Evolutionary conservation across 2,329 filamentous ascomycete genomes (phyloP), one percentile per base, ranked within the genome.

Genomic region (Neonectria ditissima): DNA sequence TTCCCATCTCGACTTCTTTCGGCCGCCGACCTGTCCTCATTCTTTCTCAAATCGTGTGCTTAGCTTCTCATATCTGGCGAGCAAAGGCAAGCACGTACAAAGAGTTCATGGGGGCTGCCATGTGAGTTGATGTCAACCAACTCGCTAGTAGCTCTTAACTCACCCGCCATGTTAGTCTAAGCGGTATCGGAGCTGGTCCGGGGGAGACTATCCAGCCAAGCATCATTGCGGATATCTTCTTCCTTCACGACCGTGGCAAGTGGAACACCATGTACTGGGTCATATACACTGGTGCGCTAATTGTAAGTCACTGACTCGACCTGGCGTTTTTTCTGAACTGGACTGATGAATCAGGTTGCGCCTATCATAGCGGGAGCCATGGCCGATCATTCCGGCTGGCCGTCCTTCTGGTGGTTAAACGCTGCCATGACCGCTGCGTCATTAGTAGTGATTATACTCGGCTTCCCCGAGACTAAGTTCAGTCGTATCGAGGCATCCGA

Each of bases 251-350:
- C 11, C 57, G 66, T 5, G 65, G 66, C 18, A 68, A 56, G 30
- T 68, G 66, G 66, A 68, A 68, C 22, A 61, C 66, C 4, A 16
- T 68, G 37, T 68, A 68, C 11, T 68, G 65, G 66, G 66, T 68
- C 10, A 20, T 57, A 0, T 68, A 68, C 13, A 68, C 57, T 16
- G 66, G 65, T 1, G 53, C 66, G 2, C 6, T 68, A 0, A 68
- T 68, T 13, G 59, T 62, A 24, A 8, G 62, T 34, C 2, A 44
- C n/a, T n/a, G n/a, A n/a, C n/a, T n/a, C n/a, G n/a, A n/a, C n/a
- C n/a, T n/a, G n/a, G n/a, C n/a, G n/a, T n/a, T n/a, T n/a, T n/a
- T n/a, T n/a, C n/a, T n/a, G n/a, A n/a, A n/a, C n/a, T n/a, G n/a
- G n/a, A n/a, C n/a, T n/a, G n/a, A n/a, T n/a, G n/a, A n/a, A n/a